Base-by-base conservation (phyloP, 805 yeast species). In the Starmerella vaccinii region DNA sequence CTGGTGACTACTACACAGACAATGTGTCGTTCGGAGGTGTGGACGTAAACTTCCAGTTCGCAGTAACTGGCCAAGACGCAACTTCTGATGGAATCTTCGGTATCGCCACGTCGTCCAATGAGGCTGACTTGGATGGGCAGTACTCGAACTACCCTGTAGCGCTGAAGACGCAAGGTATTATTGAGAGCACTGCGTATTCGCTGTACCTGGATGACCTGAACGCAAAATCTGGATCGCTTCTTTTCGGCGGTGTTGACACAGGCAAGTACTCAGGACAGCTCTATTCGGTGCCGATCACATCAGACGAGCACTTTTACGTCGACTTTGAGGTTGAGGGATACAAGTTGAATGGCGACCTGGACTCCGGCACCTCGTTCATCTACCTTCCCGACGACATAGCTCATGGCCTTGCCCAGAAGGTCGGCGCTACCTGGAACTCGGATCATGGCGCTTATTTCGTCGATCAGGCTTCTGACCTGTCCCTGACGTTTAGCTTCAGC, bases 201-300 rank as follows among this genome's bases (percentile, higher is more conserved):
- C 65, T 76, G 47, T 75, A 67, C 62, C 64, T 74, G 54, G 65
- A 69, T 51, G n/a, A n/a, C n/a, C 55, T 61, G 5, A 49, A 55
- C 3, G 57, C 62, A 22, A 42, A 43, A 8, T 27, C 59, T 2
- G 76, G 76, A 12, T 42, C 61, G 4, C 50, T 72, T 10, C 60
- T 72, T 44, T 72, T 71, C 53, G 76, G 76, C n/a, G 76, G 71
- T 16, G 56, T 70, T 46, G 75, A 72, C 62, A 76, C 74, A 49
- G 68, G 75, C 39, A 81, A 81, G 65, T 81, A 76, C 61, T 45
- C 64, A 0, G 87, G 86, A 27, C 58, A 62, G n/a, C 61, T 74
- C 23, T 46, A 54, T 42, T n/a, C 19, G 21, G 34, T 52, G n/a
- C 47, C 50, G 26, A 55, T 58, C n/a, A 54, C 51, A 32, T 19